phyloP scores from a whole-genome alignment of 352 stramenopile genomes.

The Vaucheria bursata region DNA sequence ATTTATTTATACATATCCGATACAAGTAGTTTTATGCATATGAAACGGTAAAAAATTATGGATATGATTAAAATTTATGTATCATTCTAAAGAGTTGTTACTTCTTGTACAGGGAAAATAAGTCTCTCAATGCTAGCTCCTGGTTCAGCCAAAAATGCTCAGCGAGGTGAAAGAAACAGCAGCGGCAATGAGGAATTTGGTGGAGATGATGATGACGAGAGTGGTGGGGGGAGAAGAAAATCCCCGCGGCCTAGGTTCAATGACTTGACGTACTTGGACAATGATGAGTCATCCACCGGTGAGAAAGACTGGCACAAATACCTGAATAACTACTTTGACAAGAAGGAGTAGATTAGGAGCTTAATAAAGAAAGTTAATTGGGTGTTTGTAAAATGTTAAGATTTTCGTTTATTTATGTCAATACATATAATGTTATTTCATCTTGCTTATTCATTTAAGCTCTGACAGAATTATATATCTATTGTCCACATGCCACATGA shows the following conservation, averaged over 20 bases:
- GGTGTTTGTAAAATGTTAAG: too few relatives aligned
- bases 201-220: slow-evolving; percentile 6
- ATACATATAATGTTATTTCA: too few relatives aligned
- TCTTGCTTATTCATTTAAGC: too few relatives aligned
- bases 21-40: too few relatives aligned
- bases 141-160: slow-evolving; percentile 5
- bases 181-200: slow-evolving; percentile 20
- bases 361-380: too few relatives aligned
- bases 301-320: slow-evolving; percentile 46
- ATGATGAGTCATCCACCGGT: slow-evolving; percentile 19
- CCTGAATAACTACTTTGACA: slow-evolving; percentile 47
- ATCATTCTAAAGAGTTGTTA: too few relatives aligned
- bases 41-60: too few relatives aligned
- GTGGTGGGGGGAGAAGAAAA: neutral
- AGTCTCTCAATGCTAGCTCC: slow-evolving; percentile 41
- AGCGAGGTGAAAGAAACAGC: neutral
- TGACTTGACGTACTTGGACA: neutral
- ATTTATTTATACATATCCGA: too few relatives aligned
- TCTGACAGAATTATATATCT: too few relatives aligned
- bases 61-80: too few relatives aligned
- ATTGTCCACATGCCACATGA: too few relatives aligned
- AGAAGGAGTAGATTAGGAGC: slow-evolving; percentile 37
- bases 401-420: too few relatives aligned
- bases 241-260: neutral
- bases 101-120: slow-evolving; percentile 22